A percentile compares a stretch with the other conserved stretches of the same genome.
These are phyloP conservation scores for Morella rubra DNA, from an alignment of 306 rosid genomes.

Conservation along the genomic window DNA sequence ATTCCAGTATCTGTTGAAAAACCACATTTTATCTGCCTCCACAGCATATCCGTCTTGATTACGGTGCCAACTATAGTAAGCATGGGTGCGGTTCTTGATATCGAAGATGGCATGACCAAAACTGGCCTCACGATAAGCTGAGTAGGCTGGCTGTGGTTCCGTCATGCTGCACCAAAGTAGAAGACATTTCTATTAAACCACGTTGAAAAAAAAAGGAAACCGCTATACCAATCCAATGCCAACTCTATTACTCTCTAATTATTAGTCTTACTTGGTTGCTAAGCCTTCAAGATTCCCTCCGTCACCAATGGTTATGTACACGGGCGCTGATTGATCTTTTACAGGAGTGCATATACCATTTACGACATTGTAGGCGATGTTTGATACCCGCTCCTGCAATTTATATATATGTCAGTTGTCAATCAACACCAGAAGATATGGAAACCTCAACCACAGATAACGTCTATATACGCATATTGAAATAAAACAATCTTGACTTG, in stretches of 20 bases:
- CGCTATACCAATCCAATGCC: background rate
- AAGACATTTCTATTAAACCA: background rate
- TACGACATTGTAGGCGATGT: constrained; percentile 47
- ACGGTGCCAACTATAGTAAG: constrained; percentile 51
- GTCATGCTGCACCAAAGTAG: constrained; percentile 43
- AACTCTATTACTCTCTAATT: background rate
- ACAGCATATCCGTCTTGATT: constrained; percentile 55
- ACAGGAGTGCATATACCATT: constrained; percentile 51
- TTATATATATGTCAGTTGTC: constrained; percentile 1
- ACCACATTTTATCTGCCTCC: constrained; percentile 54
- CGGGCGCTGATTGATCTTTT: constrained; percentile 52
- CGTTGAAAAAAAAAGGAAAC: background rate
- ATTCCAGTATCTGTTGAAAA: constrained; percentile 41
- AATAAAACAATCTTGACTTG: background rate
- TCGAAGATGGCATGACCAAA: constrained; percentile 53
- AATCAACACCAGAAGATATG: background rate
- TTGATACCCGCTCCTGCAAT: constrained; percentile 54
- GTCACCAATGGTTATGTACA: constrained; percentile 60
- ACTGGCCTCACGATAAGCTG: constrained; percentile 63
- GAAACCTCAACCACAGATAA: background rate
- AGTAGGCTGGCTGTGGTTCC: constrained; percentile 55
- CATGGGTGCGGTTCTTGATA: constrained; percentile 55
- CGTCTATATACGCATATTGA: background rate
- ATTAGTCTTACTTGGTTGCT: constrained; percentile 43
- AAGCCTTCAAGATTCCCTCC: constrained; percentile 64